Percentiles rank a stretch among this genome's conserved stretches.
These are phyloP conservation scores for Cytospora schulzeri DNA, from an alignment of 2,329 filamentous ascomycete species.

Conservation along the genomic window DNA sequence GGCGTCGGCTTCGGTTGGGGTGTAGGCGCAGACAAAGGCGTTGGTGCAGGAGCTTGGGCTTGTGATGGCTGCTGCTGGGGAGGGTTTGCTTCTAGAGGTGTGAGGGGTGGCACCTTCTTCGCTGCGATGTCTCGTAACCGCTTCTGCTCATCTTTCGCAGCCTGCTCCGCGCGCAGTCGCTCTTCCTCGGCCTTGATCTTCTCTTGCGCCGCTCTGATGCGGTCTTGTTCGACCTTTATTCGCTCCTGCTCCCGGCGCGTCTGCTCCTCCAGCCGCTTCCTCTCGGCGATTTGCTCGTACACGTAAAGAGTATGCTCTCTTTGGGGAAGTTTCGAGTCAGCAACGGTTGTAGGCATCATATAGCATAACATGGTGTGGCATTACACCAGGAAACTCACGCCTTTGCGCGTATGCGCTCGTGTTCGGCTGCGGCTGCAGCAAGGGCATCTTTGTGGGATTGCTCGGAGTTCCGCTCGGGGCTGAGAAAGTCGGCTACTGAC, in stretches of 20 bases:
- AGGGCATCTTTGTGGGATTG: conserved; percentile 25
- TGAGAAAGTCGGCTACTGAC: conserved; percentile 23
- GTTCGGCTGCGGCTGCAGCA: conserved; percentile 22
- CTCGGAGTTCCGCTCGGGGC: conserved; percentile 27
- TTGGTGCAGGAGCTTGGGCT: conserved; percentile 13
- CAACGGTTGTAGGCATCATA: not conserved
- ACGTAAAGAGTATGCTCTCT: conserved; percentile 35
- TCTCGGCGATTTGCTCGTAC: conserved; percentile 32
- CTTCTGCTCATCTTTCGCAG: conserved; percentile 18
- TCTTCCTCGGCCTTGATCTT: conserved; percentile 37
- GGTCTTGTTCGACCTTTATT: conserved; percentile 23
- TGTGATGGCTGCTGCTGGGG: conserved; percentile 14
- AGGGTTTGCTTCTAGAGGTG: conserved; percentile 10
- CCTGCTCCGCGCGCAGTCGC: conserved; percentile 22
- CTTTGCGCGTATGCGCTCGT: conserved; percentile 23
- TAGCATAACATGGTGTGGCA: not conserved
- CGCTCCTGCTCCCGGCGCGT: conserved; percentile 33
- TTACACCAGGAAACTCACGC: conserved; percentile 18
- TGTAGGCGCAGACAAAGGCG: conserved; percentile 13
- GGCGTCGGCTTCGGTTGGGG: not conserved
- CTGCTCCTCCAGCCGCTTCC: conserved; percentile 32
- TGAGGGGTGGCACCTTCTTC: conserved; percentile 18
- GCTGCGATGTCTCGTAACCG: conserved; percentile 22
- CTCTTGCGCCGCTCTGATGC: conserved; percentile 26
- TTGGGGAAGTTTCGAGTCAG: conserved; percentile 28